These are phyloP conservation scores for Rutidosis leptorrhynchoides DNA, from an alignment of 129 eudicot genomes.

Conservation along the genomic window DNA sequence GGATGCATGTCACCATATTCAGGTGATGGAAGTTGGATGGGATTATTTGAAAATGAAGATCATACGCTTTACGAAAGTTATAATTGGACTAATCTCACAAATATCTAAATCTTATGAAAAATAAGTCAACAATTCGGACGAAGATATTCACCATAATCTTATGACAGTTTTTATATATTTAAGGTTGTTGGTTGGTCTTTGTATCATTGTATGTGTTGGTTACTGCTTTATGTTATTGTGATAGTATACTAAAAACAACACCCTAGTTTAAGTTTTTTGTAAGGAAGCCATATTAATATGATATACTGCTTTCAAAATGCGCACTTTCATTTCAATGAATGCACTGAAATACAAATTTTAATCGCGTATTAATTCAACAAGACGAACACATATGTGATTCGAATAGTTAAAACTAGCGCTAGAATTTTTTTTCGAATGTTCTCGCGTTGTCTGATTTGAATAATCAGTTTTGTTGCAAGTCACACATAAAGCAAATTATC, in stretches of 20 bases:
- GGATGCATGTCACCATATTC: conserved; percentile 56
- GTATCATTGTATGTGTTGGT: background rate
- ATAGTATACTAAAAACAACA: background rate
- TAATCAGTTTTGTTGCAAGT: no score
- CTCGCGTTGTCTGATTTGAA: background rate
- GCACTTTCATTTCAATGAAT: background rate
- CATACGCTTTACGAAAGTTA: background rate
- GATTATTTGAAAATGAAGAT: conserved; percentile 44
- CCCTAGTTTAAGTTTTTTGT: background rate
- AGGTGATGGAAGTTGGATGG: conserved; percentile 39
- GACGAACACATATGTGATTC: background rate
- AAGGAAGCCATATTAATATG: background rate
- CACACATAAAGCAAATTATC: no score
- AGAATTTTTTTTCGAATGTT: background rate
- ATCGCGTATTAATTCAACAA: background rate
- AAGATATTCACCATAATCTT: background rate
- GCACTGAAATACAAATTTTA: background rate
- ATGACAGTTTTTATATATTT: background rate
- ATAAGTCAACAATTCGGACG: background rate
- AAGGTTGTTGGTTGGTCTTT: background rate
- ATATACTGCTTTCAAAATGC: background rate
- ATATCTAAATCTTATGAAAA: conserved; percentile 26
- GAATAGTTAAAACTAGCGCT: background rate
- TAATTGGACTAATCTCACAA: conserved; percentile 31
- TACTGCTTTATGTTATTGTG: background rate